Base-by-base conservation (phyloP, 192 early-diverging fungal genomes). In the Coemansia sp. region DNA sequence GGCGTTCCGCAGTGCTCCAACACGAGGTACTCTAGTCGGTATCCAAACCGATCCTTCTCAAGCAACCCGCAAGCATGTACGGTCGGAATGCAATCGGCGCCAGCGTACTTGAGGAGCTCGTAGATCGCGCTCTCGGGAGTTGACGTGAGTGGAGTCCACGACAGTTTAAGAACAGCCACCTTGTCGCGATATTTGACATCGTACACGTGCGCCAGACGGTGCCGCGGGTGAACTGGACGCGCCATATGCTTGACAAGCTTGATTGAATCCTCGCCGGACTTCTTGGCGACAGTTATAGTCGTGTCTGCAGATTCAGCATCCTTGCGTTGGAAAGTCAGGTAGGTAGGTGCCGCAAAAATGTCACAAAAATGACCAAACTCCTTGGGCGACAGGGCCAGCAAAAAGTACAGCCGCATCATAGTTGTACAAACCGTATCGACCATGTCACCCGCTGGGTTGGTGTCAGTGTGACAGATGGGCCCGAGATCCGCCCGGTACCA, bases 1-100 rank as follows among this genome's bases (percentile, higher is more conserved):
- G 53, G 33, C 8, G 5, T 5, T 26, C 53, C 53, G 9, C 62
- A 48, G 34, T 63, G 53, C 4, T 56, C 62, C n/a, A 63, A 24
- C 0, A 63, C 33, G 3, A 48, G 15, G 9, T 29, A 63, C 9
- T 56, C 62, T 0, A 56, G 42, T 1, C 53, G 42, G n/a, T 56
- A 63, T 0, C 53, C 53, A 3, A 43, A 17, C 8, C 34, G 9
- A 32, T 63, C 34, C 3, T 9, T 3, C 11, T 8, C 22, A 8
- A 56, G 11, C 6, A 63, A 2, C 2, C 62, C 62, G 14, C 33
- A 33, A 1, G 8, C 6, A 12, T 38, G 54, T 1, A 63, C 22
- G 0, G 15, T 0, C 0, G 62, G 53, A 4, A 63, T 56, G n/a
- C n/a, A 5, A 0, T 19, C 11, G 21, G 56, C 34, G 1, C 39